These are phyloP conservation scores for Neonectria ditissima DNA, from an alignment of 2,329 filamentous ascomycete genomes.

Conservation along the genomic window DNA sequence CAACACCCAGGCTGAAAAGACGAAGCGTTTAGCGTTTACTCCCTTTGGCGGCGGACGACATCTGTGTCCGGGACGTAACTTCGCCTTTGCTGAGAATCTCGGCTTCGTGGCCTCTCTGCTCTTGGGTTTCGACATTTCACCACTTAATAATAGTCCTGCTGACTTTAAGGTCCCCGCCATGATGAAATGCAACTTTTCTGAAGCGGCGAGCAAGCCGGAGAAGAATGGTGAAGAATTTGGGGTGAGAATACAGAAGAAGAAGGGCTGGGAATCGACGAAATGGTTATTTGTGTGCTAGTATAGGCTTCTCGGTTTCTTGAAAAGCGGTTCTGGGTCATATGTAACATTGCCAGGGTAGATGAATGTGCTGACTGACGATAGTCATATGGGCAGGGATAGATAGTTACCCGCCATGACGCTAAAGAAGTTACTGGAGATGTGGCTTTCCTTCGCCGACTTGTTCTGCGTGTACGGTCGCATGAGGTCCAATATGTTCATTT, in stretches of 20 bases:
- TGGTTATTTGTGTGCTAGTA: slow-evolving; percentile 31
- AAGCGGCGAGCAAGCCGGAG: slow-evolving; percentile 25
- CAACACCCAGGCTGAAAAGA: slow-evolving; percentile 17
- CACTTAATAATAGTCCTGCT: background rate
- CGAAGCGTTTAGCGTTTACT: slow-evolving; percentile 19
- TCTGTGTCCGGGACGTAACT: slow-evolving; percentile 30
- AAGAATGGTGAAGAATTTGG: slow-evolving; percentile 26
- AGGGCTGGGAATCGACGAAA: slow-evolving; percentile 23
- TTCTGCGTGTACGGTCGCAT: no score
- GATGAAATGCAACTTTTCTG: slow-evolving; percentile 1
- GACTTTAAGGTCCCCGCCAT: background rate
- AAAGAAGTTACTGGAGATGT: no score
- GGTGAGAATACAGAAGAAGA: slow-evolving; percentile 22
- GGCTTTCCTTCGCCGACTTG: no score
- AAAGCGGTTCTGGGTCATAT: no score
- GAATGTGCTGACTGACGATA: no score
- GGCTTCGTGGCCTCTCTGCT: slow-evolving; percentile 29
- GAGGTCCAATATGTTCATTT: no score
- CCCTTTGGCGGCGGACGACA: slow-evolving; percentile 32
- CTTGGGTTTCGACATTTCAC: slow-evolving; percentile 27
- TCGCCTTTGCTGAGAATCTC: slow-evolving; percentile 34
- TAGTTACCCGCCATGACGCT: no score
- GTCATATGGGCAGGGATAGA: no score
- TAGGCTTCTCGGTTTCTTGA: no score
- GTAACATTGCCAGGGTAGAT: no score